Evolutionary conservation across 495 filamentous ascomycete species (phyloP), one percentile per base, ranked within the genome.

Genomic region (Penicillium verhagenii): DNA sequence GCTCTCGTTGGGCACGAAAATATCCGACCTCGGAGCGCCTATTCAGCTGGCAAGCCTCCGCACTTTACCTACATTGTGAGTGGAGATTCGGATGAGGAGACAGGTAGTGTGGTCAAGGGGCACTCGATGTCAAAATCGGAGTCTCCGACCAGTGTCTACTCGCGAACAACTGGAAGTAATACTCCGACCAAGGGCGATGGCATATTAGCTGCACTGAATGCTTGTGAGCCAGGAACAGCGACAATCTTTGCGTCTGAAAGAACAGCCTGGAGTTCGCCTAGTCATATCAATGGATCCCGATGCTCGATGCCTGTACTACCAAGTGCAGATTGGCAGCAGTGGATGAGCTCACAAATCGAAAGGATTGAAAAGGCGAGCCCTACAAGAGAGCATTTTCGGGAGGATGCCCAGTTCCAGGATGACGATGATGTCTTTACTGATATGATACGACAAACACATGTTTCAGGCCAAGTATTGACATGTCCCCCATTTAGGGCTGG

Each of bases 381-480:
- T 20, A 52, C 46, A 11, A 77, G 47, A 63, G 73, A 79, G 0
- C 86, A 89, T 64, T 60, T 84, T 47, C 73, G 84, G 13, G 86
- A 90, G 67, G 52, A 70, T 28, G 79, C 86, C 1, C 84, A 88
- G 43, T 83, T 82, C 42, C 63, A 77, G 24, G 77, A 74, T 25
- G 81, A 87, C 29, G 59, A 66, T 26, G 45, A 60, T 21, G 26
- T 60, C 9, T 54, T 70, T 20, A 61, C 50, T 23, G 42, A 45
- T 0, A 50, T 63, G 9, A 31, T 59, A 6, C 60, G 47, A 18
- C 52, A 39, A 52, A 31, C 39, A 10, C 49, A 37, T 21, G 18
- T 38, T 14, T 42, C 56, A 1, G 42, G 28, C 19, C 40, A 54
- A n/a, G 26, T 26, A 33, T 23, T 52, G 6, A 37, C 28, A 9